Evolutionary conservation across 257 asterid species (phyloP).

Genomic region (Euphrasia confusa): DNA sequence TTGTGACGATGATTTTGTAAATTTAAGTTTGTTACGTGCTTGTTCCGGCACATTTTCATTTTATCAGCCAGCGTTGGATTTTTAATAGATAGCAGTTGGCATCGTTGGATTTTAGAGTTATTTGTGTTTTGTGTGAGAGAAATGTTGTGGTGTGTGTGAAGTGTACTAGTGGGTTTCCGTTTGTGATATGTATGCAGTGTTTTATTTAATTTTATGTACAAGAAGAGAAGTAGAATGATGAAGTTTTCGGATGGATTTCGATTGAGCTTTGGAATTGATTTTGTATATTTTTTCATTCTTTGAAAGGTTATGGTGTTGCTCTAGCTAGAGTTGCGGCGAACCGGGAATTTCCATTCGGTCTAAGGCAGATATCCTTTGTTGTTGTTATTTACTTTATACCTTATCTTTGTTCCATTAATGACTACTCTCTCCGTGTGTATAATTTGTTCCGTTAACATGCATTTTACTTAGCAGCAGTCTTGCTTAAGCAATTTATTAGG

Average conservation of each 20-base stretch:
- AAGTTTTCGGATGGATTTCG: background rate
- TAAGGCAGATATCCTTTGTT: constrained; percentile 89
- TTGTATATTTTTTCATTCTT: background rate
- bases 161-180: background rate
- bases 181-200: background rate
- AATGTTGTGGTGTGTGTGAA: background rate
- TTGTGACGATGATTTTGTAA: constrained; percentile 4
- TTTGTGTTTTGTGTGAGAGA: background rate
- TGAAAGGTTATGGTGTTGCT: constrained; percentile 80
- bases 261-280: constrained; percentile 5
- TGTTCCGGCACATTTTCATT: background rate
- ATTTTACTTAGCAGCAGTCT: constrained; percentile 83
- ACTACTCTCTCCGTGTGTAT: background rate
- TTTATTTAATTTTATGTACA: background rate
- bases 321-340: constrained; percentile 71
- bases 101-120: background rate
- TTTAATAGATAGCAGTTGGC: background rate
- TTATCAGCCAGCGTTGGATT: background rate
- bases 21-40: background rate
- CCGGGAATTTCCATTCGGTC: constrained; percentile 60
- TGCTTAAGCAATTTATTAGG: constrained; percentile 80
- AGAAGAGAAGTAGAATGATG: background rate
- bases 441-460: constrained; percentile 51
- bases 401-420: background rate
- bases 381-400: constrained; percentile 15